These are phyloP conservation scores for Physcia stellaris DNA, from an alignment of 495 filamentous ascomycete species.

Conservation along the genomic window DNA sequence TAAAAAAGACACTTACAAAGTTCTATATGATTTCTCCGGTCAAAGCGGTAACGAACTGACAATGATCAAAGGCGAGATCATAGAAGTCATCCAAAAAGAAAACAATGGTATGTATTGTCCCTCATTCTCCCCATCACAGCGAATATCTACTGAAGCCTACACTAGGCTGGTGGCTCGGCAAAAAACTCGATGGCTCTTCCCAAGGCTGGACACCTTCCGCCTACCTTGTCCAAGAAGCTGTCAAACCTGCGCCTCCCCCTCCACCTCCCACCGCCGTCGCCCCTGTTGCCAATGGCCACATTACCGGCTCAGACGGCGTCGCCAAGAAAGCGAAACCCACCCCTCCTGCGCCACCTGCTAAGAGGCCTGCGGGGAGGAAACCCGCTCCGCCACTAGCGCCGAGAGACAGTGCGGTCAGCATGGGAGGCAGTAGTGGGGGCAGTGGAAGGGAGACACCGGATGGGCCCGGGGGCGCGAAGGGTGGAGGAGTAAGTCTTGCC, in stretches of 20 bases:
- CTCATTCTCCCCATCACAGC: background rate
- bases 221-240: constrained; percentile 70
- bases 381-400: constrained; percentile 47
- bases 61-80: constrained; percentile 59
- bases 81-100: constrained; percentile 82
- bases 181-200: constrained; percentile 42
- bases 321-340: constrained; percentile 52
- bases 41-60: constrained; percentile 67
- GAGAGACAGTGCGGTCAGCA: constrained; percentile 58
- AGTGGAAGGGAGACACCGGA: constrained; percentile 57
- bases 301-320: constrained; percentile 19
- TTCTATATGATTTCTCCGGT: constrained; percentile 77
- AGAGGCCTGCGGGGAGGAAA: constrained; percentile 68
- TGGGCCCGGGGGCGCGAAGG: constrained; percentile 42
- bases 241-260: constrained; percentile 39
- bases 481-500: constrained; percentile 49
- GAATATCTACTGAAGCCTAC: constrained; percentile 15
- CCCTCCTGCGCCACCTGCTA: constrained; percentile 73
- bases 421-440: constrained; percentile 50
- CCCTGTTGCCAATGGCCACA: constrained; percentile 24
- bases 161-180: constrained; percentile 88
- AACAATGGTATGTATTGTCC: constrained; percentile 56
- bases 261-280: constrained; percentile 44
- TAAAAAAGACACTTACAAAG: constrained; percentile 67
- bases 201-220: constrained; percentile 91